Percentiles rank a stretch among this genome's conserved stretches.
Evolutionary conservation across 208 protist species (phyloP).

Genomic region (Leishmania aethiopica): DNA sequence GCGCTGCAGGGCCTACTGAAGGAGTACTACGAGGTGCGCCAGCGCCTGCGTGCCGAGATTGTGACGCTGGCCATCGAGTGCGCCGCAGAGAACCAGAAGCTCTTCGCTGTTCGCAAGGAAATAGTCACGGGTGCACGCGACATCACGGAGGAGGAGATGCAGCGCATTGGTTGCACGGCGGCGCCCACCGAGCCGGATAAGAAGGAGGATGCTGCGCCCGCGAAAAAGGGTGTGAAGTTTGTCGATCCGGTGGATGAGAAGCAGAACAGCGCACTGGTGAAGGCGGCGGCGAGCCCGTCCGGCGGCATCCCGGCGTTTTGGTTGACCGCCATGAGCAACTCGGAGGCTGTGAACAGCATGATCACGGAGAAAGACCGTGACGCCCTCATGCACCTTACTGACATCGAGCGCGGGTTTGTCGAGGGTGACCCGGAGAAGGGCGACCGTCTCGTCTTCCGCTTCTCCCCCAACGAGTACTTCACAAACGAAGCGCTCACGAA

Average conservation of each 20-base stretch:
- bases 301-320: slow-evolving; percentile 92
- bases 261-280: slow-evolving; percentile 29
- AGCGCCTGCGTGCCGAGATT: slow-evolving; percentile 45
- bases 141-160: slow-evolving; percentile 68
- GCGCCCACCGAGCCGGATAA: neutral
- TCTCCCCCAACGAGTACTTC: slow-evolving; percentile 92
- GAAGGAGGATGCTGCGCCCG: slow-evolving; percentile 14
- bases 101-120: slow-evolving; percentile 46
- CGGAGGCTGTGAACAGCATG: slow-evolving; percentile 46
- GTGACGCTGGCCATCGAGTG: slow-evolving; percentile 36
- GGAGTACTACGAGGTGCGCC: slow-evolving; percentile 44
- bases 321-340: slow-evolving; percentile 71
- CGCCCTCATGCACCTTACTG: slow-evolving; percentile 50
- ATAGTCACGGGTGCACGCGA: slow-evolving; percentile 68
- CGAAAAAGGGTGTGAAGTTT: slow-evolving; percentile 50
- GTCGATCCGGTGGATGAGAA: slow-evolving; percentile 45
- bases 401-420: slow-evolving; percentile 60
- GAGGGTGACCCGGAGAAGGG: slow-evolving; percentile 65
- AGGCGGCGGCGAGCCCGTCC: slow-evolving; percentile 38
- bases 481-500: slow-evolving; percentile 89
- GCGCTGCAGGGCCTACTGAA: slow-evolving; percentile 60
- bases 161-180: slow-evolving; percentile 1
- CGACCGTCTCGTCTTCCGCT: slow-evolving; percentile 86
- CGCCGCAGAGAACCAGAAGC: slow-evolving; percentile 13
- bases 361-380: slow-evolving; percentile 75